Evolutionary conservation across 2,329 filamentous ascomycete species (phyloP).

Genomic region (Diaporthe batatas): DNA sequence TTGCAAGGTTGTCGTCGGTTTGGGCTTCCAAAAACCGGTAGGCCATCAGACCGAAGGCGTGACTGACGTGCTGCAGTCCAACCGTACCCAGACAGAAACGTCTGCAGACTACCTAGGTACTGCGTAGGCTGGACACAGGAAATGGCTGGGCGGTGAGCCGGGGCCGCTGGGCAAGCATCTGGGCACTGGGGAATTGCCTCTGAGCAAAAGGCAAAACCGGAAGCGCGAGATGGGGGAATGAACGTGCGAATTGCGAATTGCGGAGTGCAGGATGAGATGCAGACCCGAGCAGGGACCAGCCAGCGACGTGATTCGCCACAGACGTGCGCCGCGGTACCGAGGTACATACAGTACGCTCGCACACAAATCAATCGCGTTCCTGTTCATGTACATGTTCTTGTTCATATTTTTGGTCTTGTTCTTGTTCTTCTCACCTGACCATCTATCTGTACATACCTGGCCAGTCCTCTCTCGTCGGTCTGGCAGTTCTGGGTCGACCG

Average conservation of each 20-base stretch:
- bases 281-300: constrained; percentile 6
- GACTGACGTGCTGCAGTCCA: constrained; percentile 26
- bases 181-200: constrained; percentile 23
- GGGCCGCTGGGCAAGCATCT: constrained; percentile 16
- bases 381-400: too few relatives aligned
- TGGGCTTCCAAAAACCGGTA: constrained; percentile 3
- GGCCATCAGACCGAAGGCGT: constrained; percentile 21
- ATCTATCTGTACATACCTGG: not conserved
- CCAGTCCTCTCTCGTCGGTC: not conserved
- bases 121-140: not conserved
- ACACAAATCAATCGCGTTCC: too few relatives aligned
- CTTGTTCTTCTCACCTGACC: not conserved
- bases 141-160: constrained; percentile 18
- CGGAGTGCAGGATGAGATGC: constrained; percentile 19
- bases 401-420: too few relatives aligned
- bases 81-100: not conserved
- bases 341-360: not conserved
- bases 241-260: constrained; percentile 33
- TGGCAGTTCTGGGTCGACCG: constrained; percentile 16
- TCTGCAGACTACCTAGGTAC: not conserved
- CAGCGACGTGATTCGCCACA: constrained; percentile 11
- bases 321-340: not conserved
- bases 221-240: constrained; percentile 25
- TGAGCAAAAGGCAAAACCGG: constrained; percentile 21
- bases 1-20: constrained; percentile 8